phyloP scores from a whole-genome alignment of 2,329 filamentous ascomycete species.

The Neopestalotiopsis clavispora region DNA sequence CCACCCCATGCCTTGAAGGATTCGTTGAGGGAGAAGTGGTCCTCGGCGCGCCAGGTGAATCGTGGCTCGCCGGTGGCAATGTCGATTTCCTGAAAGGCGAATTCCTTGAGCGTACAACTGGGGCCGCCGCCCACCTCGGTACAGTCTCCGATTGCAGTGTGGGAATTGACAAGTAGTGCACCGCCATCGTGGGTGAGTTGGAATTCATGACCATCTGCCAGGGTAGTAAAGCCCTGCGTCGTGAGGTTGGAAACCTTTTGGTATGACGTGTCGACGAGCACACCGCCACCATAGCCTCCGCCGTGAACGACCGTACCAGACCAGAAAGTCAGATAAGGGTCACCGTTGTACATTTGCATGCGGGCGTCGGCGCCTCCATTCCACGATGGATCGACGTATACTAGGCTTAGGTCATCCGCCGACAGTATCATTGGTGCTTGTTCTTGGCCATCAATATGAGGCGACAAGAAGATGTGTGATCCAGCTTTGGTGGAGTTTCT shows the following conservation, averaged over 20 bases:
- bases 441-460: neutral
- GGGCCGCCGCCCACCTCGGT: neutral
- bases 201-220: neutral
- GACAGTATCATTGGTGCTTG: neutral
- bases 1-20: slow-evolving; percentile 17
- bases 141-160: neutral
- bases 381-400: neutral
- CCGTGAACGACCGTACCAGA: neutral
- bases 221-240: neutral
- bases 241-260: neutral
- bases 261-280: neutral
- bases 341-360: neutral
- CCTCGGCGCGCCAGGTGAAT: slow-evolving; percentile 42
- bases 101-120: neutral
- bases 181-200: neutral
- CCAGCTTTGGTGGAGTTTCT: neutral
- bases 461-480: neutral
- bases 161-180: neutral
- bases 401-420: neutral
- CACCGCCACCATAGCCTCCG: neutral
- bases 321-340: neutral
- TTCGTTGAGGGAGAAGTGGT: slow-evolving; percentile 31
- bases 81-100: slow-evolving; percentile 44
- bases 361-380: neutral
- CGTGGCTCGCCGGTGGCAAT: slow-evolving; percentile 40